Evolutionary conservation across 257 asterid species (phyloP).

Genomic region (Schizonepeta tenuifolia): DNA sequence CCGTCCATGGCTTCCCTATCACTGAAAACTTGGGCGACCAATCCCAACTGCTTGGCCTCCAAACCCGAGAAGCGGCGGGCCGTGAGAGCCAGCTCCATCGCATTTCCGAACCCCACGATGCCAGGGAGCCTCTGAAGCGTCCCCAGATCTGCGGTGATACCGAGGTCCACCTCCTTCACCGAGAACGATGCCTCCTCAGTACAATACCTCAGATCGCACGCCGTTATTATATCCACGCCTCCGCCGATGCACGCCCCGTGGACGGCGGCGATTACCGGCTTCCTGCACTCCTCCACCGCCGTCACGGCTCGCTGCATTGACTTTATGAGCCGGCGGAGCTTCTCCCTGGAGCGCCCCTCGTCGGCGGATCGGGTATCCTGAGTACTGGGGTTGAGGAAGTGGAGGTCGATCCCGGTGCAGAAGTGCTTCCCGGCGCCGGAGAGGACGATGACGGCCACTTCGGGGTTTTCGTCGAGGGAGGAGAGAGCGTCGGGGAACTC

Average conservation of each 20-base stretch:
- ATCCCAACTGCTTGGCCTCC: conserved; percentile 81
- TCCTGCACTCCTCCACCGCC: conserved; percentile 82
- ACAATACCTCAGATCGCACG: conserved; percentile 81
- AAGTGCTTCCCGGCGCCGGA: conserved; percentile 75
- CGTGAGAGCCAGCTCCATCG: conserved; percentile 86
- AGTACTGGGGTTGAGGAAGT: conserved; percentile 34
- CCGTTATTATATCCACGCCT: conserved; percentile 73
- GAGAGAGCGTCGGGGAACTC: conserved; percentile 83
- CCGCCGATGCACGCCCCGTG: conserved; percentile 96
- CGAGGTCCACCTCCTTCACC: conserved; percentile 93
- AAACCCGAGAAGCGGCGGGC: conserved; percentile 64
- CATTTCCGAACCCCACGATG: conserved; percentile 82
- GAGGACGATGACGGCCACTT: conserved; percentile 62
- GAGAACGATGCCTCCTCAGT: conserved; percentile 56
- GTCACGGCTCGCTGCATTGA: conserved; percentile 63
- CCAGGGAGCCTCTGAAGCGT: conserved; percentile 90
- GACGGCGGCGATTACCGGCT: conserved; percentile 79
- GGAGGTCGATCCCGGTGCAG: conserved; percentile 84
- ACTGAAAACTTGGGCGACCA: conserved; percentile 58
- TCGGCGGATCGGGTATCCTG: conserved; percentile 32
- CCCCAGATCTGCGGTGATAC: conserved; percentile 82
- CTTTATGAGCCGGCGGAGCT: conserved; percentile 65
- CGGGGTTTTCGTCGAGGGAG: conserved; percentile 67
- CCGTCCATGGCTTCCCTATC: conserved; percentile 55
- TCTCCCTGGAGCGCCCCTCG: conserved; percentile 62